A percentile compares a stretch with the other conserved stretches of the same genome.
These are phyloP conservation scores for Wallacemonas collosoma DNA, from an alignment of 208 protist genomes.

Conservation along the genomic window DNA sequence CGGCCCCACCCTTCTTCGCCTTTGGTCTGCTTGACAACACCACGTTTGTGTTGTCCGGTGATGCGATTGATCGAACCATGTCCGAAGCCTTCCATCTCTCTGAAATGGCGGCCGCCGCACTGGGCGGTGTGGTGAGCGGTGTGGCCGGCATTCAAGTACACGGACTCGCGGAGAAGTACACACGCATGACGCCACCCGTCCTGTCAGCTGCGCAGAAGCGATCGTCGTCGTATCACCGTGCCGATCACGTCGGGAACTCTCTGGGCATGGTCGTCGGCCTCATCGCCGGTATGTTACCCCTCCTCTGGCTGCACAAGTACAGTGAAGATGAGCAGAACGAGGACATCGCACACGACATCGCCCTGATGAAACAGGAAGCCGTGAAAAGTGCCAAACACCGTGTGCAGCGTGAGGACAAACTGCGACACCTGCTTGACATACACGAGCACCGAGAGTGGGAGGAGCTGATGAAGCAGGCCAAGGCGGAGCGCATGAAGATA, in stretches of 20 bases:
- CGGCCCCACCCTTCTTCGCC: constrained; percentile 78
- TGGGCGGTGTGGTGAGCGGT: constrained; percentile 84
- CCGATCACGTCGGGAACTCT: constrained; percentile 63
- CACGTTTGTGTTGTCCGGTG: constrained; percentile 77
- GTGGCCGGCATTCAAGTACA: constrained; percentile 88
- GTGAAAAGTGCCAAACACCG: constrained; percentile 27
- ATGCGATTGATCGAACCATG: constrained; percentile 75
- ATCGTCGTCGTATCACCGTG: constrained; percentile 33
- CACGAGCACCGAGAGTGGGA: constrained; percentile 27
- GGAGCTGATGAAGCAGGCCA: constrained; percentile 18
- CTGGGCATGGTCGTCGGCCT: constrained; percentile 82
- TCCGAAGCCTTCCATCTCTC: constrained; percentile 62
- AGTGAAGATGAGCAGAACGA: constrained; percentile 26
- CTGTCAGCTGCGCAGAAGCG: constrained; percentile 62
- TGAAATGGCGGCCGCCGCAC: constrained; percentile 73
- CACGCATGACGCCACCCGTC: constrained; percentile 46
- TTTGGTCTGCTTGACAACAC: constrained; percentile 89
- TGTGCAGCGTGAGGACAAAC: constrained; percentile 19
- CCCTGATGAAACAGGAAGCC: constrained; percentile 36
- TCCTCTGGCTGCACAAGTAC: constrained; percentile 56
- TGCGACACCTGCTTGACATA: constrained; percentile 19
- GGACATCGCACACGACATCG: constrained; percentile 31
- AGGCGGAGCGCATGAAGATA: not conserved
- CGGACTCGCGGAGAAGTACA: constrained; percentile 78
- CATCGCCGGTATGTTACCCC: constrained; percentile 71